phyloP scores from a whole-genome alignment of 441 rosid species.

The California macrophylla region DNA sequence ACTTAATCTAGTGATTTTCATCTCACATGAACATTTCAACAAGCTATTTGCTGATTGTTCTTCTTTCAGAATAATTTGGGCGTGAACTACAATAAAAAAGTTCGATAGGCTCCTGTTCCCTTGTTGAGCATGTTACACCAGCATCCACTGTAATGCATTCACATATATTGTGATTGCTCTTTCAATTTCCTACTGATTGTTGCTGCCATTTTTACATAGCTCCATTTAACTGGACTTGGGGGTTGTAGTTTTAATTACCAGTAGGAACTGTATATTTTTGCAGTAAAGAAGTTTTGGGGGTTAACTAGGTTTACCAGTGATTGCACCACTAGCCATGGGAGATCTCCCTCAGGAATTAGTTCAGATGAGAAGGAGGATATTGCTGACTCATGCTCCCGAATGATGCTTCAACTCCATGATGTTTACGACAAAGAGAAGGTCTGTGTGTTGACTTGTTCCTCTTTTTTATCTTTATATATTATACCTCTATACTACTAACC shows the following conservation, averaged over 20 bases:
- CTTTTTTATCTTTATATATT: too few species aligned
- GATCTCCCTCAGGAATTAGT: constrained; percentile 47
- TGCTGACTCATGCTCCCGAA: constrained; percentile 75
- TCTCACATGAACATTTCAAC: background rate
- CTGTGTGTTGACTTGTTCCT: too few species aligned
- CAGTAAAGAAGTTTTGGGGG: constrained; percentile 82
- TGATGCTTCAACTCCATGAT: constrained; percentile 90
- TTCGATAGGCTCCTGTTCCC: too few species aligned
- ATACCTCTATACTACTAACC: too few species aligned
- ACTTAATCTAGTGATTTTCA: background rate
- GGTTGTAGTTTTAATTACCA: constrained; percentile 10
- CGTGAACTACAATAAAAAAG: background rate
- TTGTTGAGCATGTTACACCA: too few species aligned
- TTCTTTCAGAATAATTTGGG: background rate
- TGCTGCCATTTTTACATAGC: background rate
- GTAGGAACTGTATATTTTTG: constrained; percentile 8
- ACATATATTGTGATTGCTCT: background rate
- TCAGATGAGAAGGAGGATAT: constrained; percentile 67
- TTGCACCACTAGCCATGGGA: constrained; percentile 59
- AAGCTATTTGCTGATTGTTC: background rate
- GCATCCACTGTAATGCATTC: too few species aligned
- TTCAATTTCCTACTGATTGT: background rate
- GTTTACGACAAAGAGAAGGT: constrained; percentile 96
- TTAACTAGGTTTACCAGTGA: constrained; percentile 83
- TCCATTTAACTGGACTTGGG: background rate